Percentiles rank a stretch among this genome's conserved stretches.
Evolutionary conservation across 805 yeast genomes (phyloP).

Genomic region (Lachancea mirantina): DNA sequence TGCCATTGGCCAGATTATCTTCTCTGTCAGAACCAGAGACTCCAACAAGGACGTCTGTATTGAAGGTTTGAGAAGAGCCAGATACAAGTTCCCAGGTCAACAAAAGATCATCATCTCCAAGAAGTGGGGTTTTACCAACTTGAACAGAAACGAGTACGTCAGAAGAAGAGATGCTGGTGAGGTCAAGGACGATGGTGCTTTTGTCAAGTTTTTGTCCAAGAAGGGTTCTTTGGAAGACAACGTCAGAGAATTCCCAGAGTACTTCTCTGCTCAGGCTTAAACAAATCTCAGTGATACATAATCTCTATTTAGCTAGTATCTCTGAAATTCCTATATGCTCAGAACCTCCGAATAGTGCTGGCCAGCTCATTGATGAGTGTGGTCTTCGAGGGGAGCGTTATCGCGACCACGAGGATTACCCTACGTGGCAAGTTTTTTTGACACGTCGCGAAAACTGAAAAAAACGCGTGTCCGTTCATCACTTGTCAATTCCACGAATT

Average conservation of each 20-base stretch:
- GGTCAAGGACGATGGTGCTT: conserved; percentile 99
- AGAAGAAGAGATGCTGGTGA: conserved; percentile 93
- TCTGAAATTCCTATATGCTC: no score
- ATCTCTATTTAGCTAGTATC: no score
- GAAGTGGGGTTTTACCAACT: conserved; percentile 99
- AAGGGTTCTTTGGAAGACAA: conserved; percentile 92
- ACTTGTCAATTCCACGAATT: no score
- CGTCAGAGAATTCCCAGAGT: conserved; percentile 92
- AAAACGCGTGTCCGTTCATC: no score
- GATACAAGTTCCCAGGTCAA: conserved; percentile 99
- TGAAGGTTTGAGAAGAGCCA: conserved; percentile 99
- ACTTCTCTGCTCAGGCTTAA: conserved; percentile 46
- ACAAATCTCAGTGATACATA: conserved; percentile 2
- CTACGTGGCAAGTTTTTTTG: no score
- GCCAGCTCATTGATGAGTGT: no score
- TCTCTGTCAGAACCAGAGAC: conserved; percentile 98
- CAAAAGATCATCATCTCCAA: conserved; percentile 98
- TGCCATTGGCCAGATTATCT: conserved; percentile 94
- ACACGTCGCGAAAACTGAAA: no score
- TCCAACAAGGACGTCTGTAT: conserved; percentile 93
- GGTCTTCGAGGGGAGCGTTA: no score
- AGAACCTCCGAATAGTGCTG: no score
- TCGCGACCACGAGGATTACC: no score
- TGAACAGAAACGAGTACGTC: conserved; percentile 95
- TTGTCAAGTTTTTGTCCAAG: conserved; percentile 94